Evolutionary conservation across 306 rosid species (phyloP).

Genomic region (Styphnolobium japonicum): DNA sequence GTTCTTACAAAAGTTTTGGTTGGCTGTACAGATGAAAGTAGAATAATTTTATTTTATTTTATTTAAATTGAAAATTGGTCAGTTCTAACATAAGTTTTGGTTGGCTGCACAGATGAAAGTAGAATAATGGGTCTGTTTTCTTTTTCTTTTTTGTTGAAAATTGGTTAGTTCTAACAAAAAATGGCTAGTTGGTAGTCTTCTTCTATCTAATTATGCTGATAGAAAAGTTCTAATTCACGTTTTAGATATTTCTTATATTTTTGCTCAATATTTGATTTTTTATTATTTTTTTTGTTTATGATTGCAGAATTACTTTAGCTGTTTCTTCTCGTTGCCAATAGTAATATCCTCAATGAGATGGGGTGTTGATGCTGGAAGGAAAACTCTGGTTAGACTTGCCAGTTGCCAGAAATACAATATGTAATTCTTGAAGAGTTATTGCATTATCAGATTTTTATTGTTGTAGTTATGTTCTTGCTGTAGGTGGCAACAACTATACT

Average conservation of each 20-base stretch:
- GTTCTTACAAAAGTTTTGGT: background rate
- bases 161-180: background rate
- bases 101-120: background rate
- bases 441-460: background rate
- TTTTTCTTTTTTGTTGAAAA: background rate
- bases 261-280: background rate
- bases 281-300: background rate
- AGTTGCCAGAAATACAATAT: slow-evolving; percentile 1
- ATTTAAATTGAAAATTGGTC: no score
- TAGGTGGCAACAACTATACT: slow-evolving; percentile 91
- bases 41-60: no score
- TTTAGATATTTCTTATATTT: background rate
- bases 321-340: slow-evolving; percentile 90
- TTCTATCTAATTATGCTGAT: background rate
- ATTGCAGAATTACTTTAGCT: slow-evolving; percentile 86
- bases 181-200: background rate
- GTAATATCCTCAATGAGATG: slow-evolving; percentile 98
- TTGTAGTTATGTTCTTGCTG: slow-evolving; percentile 24
- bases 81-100: no score
- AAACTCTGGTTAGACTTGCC: slow-evolving; percentile 70
- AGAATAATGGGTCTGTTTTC: background rate
- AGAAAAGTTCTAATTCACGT: background rate
- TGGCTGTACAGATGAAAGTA: no score
- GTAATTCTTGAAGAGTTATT: slow-evolving; percentile 12
- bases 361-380: slow-evolving; percentile 91